phyloP scores from a whole-genome alignment of 2,329 filamentous ascomycete genomes.

The Aspergillus fructus region DNA sequence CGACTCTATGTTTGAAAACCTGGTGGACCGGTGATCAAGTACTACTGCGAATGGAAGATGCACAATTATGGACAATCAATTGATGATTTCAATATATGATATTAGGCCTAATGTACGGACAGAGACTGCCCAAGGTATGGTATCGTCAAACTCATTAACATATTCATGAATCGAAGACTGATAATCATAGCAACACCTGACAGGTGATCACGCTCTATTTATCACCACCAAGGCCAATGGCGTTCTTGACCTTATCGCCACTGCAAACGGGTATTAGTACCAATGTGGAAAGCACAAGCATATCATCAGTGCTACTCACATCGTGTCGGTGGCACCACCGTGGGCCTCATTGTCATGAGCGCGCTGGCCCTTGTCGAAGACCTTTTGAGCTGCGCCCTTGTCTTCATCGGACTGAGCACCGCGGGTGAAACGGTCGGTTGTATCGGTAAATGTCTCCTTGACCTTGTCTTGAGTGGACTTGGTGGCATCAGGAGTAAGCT shows the following conservation, averaged over 20 bases:
- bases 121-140: slow-evolving; percentile 16
- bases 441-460: slow-evolving; percentile 57
- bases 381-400: slow-evolving; percentile 57
- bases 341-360: slow-evolving; percentile 41
- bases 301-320: slow-evolving; percentile 32
- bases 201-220: slow-evolving; percentile 17
- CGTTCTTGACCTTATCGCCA: slow-evolving; percentile 46
- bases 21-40: slow-evolving; percentile 52
- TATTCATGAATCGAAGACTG: neutral
- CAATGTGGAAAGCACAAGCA: neutral
- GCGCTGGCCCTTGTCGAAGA: slow-evolving; percentile 51
- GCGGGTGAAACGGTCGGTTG: slow-evolving; percentile 55
- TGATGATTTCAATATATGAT: neutral
- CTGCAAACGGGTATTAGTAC: slow-evolving; percentile 22
- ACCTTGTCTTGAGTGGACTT: slow-evolving; percentile 63
- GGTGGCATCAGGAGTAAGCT: slow-evolving; percentile 57
- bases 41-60: neutral
- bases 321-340: slow-evolving; percentile 39
- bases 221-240: slow-evolving; percentile 41
- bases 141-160: slow-evolving; percentile 28
- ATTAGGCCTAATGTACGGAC: slow-evolving; percentile 5
- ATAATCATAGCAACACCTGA: neutral
- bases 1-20: slow-evolving; percentile 71
- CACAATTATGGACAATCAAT: neutral
- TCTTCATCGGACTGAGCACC: slow-evolving; percentile 52